These are phyloP conservation scores for Xylariales sp. DNA, from an alignment of 2,329 filamentous ascomycete genomes.

Conservation along the genomic window DNA sequence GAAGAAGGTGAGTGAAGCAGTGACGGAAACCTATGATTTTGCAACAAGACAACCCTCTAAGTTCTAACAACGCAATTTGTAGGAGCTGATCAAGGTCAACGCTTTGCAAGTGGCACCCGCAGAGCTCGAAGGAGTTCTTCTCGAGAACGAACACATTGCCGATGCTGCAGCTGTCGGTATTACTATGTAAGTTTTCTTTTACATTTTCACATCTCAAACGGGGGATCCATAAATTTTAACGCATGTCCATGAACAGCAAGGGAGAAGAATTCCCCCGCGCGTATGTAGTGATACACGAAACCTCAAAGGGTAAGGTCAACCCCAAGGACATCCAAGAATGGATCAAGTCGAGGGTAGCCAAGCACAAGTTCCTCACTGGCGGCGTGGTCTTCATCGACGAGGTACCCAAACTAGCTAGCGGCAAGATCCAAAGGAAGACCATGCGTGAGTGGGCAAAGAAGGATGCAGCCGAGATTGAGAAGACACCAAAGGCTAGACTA, in stretches of 20 bases:
- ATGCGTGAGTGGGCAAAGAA: slow-evolving; percentile 54
- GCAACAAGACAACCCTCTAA: slow-evolving; percentile 2
- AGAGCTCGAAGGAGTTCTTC: slow-evolving; percentile 47
- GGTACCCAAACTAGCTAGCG: slow-evolving; percentile 52
- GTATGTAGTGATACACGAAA: slow-evolving; percentile 46
- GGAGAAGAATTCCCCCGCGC: slow-evolving; percentile 48
- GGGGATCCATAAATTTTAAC: background rate
- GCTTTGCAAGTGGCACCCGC: slow-evolving; percentile 57
- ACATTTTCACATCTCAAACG: background rate
- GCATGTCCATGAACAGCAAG: slow-evolving; percentile 17
- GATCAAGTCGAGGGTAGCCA: slow-evolving; percentile 42
- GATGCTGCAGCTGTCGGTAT: slow-evolving; percentile 54
- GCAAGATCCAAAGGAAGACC: slow-evolving; percentile 54
- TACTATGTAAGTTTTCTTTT: slow-evolving; percentile 29
- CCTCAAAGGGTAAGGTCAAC: slow-evolving; percentile 37
- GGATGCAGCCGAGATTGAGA: slow-evolving; percentile 28
- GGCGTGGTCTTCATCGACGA: slow-evolving; percentile 51
- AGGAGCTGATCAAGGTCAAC: slow-evolving; percentile 58
- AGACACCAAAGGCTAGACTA: background rate
- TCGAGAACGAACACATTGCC: slow-evolving; percentile 46
- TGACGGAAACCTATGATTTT: background rate
- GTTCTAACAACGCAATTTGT: background rate
- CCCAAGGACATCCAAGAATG: slow-evolving; percentile 46
- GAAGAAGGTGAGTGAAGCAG: slow-evolving; percentile 41
- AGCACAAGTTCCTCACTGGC: slow-evolving; percentile 47